phyloP scores from a whole-genome alignment of 2,329 filamentous ascomycete genomes.

The Sporothrix mexicana region DNA sequence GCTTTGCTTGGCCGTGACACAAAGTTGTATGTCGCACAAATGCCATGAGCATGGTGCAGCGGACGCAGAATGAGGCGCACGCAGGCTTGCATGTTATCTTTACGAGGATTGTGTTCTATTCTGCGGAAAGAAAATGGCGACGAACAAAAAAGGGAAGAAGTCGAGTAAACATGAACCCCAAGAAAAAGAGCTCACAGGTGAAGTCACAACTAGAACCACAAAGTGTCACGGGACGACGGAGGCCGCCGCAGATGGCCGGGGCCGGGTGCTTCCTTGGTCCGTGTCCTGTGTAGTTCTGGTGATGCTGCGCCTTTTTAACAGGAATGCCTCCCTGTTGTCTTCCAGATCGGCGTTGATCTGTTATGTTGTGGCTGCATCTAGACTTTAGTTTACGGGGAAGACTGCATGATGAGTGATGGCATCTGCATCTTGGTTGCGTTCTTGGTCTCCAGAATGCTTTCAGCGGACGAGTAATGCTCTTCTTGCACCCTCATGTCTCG shows the following conservation, averaged over 20 bases:
- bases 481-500: background rate
- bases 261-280: background rate
- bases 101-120: background rate
- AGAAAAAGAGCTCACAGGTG: background rate
- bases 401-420: background rate
- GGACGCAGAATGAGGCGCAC: background rate
- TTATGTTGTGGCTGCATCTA: background rate
- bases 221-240: background rate
- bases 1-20: background rate
- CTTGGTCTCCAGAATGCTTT: background rate
- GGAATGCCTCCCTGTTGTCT: background rate
- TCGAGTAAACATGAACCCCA: background rate
- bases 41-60: slow-evolving; percentile 3
- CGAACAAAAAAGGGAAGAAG: background rate
- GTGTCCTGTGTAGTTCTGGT: background rate
- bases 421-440: background rate
- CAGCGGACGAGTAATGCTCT: background rate
- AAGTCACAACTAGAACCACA: background rate
- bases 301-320: too few species aligned
- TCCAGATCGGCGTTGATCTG: slow-evolving; percentile 15
- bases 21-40: background rate
- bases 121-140: background rate
- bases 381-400: background rate
- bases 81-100: slow-evolving; percentile 1
- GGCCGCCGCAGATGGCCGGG: slow-evolving; percentile 19